Base-by-base conservation (phyloP, 1,284 basidiomycete genomes). In the Salmacisia buchloeana region DNA sequence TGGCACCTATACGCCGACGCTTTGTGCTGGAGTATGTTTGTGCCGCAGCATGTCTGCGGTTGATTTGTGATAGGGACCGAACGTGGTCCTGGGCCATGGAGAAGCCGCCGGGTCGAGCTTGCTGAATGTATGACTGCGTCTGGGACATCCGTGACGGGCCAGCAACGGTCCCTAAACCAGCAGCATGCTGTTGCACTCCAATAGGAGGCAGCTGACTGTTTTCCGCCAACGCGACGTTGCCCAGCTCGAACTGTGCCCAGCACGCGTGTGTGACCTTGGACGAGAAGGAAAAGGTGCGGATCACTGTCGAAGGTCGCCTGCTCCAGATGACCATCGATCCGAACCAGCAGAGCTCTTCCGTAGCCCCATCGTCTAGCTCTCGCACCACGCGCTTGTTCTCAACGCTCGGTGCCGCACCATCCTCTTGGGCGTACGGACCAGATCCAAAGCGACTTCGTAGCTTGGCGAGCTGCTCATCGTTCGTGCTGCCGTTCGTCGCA, bases 271-370 rank as follows among this genome's bases (percentile, higher is more conserved):
- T 34, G 41, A 75, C 61, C 9, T 65, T 64, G 21, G 60, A 59
- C 3, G 63, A 13, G 45, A 67, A 75, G 38, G 69, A 67, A 31
- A 73, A 72, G 35, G 67, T 64, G 45, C 73, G 66, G 33, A 73
- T 25, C 7, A 73, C 61, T 13, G 25, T 60, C 31, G 59, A 63
- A 12, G 69, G 71, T 29, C 23, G 25, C 59, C 65, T 58, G 15
- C 66, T 69, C 73, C 73, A 75, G 27, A 69, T 66, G 43, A 75
- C 65, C 31, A 57, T 29, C 9, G 49, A 46, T 12, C 60, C 67
- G 7, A 64, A 49, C 73, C 73, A 75, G 34, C 56, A 64, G 18
- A 75, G 71, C 61, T 72, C 71, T 6, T 64, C 64, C 1, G 61
- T 46, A 35, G 65, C 62, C 2, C 6, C 9, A 35, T 13, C 18